Evolutionary conservation across 768 basidiomycete species (phyloP), one percentile per base, ranked within the genome.

Genomic region (Favolaschia claudopus): DNA sequence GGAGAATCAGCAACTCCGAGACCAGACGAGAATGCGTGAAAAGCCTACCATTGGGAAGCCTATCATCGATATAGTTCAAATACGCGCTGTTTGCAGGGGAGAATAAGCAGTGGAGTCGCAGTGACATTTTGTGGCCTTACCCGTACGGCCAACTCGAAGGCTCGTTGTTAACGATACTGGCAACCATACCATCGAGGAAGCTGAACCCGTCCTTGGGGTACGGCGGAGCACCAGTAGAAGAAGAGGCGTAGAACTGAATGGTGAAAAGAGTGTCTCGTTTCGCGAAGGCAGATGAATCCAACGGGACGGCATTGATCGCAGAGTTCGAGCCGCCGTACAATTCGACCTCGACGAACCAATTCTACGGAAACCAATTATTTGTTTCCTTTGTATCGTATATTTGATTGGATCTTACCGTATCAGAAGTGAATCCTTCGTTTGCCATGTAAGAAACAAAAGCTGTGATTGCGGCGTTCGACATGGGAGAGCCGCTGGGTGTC

Each of bases 11-110:
- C n/a, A n/a, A n/a, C n/a, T n/a, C n/a, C n/a, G n/a, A n/a, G n/a
- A n/a, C n/a, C n/a, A n/a, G n/a, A n/a, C n/a, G 38, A 48, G 43
- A 42, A 46, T n/a, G n/a, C n/a, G 36, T 44, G 32, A 22, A 55
- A 55, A 43, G 54, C 71, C 57, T 47, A 80, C 77, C 72, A 62
- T 78, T 64, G 45, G 53, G 51, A 29, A 76, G 65, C 46, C 63
- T 64, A 57, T 75, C 68, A 36, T 81, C 80, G 24, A 77, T 69
- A 60, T 81, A 81, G 60, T 79, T 79, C 4, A 72, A 58, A 57
- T 81, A 79, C 34, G 74, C 72, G 5, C 72, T 72, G 28, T 5
- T 37, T 29, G 32, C 39, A 24, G 32, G 43, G 24, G 48, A 43
- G 51, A 32, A 34, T 46, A 40, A 53, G 49, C 46, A 17, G 43